These are phyloP conservation scores for Elsinoe batatas DNA, from an alignment of 2,329 filamentous ascomycete species.

Conservation along the genomic window DNA sequence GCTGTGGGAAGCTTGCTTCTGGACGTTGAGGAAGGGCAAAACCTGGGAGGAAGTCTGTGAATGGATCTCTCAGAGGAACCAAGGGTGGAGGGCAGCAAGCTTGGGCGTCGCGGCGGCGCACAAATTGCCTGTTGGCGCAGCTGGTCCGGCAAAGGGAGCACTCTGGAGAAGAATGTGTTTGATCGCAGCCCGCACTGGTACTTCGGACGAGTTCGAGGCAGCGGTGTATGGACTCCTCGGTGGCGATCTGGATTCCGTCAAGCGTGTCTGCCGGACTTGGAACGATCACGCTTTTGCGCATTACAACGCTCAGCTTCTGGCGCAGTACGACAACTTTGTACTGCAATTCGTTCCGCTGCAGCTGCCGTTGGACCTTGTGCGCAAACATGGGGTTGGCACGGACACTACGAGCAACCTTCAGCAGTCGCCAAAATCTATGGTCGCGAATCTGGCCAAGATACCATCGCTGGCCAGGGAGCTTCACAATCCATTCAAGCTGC, in stretches of 20 bases:
- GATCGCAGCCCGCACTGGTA: constrained; percentile 55
- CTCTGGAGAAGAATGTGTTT: constrained; percentile 74
- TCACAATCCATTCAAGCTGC: constrained; percentile 56
- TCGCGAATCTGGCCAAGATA: constrained; percentile 50
- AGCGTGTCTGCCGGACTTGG: constrained; percentile 66
- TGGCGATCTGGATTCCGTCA: constrained; percentile 69
- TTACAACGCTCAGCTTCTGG: constrained; percentile 75
- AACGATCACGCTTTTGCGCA: constrained; percentile 80
- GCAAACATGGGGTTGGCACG: not conserved
- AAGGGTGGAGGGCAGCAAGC: constrained; percentile 79
- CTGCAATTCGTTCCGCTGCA: constrained; percentile 28
- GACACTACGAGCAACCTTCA: constrained; percentile 13
- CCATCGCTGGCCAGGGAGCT: constrained; percentile 49
- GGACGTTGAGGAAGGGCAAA: constrained; percentile 79
- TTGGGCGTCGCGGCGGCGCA: constrained; percentile 58
- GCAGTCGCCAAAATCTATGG: constrained; percentile 37
- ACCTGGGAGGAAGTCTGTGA: constrained; percentile 63
- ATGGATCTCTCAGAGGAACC: constrained; percentile 77
- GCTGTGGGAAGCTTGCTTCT: constrained; percentile 89
- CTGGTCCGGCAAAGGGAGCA: constrained; percentile 32
- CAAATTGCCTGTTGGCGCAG: constrained; percentile 29
- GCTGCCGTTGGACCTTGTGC: not conserved
- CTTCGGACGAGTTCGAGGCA: constrained; percentile 66
- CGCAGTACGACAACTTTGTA: constrained; percentile 67
- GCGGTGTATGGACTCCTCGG: constrained; percentile 87